Base-by-base conservation (phyloP, 495 filamentous ascomycete species). In the Penicillium cataractarum region DNA sequence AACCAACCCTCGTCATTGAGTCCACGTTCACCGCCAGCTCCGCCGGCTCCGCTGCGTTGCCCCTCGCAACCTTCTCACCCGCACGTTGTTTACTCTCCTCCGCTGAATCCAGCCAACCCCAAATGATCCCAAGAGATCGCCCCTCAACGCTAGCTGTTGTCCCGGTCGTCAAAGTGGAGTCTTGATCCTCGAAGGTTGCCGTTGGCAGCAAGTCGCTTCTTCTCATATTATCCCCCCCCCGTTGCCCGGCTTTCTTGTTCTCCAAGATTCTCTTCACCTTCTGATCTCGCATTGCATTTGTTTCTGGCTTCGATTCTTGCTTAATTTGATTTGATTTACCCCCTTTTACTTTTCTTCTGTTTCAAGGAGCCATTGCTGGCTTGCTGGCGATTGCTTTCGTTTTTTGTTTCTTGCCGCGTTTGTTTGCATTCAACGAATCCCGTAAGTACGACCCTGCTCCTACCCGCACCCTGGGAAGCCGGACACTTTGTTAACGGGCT, bases 11-110 rank as follows among this genome's bases (percentile, higher is more conserved):
- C 52, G 60, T 59, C 52, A 35, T 65, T 46, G 42, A 56, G 46
- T 42, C 56, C 58, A 61, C 44, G 42, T 65, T 71, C 53, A 73
- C 71, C 71, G 66, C 66, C 60, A 66, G 57, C 56, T 55, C 42
- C 60, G 46, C 42, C 32, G 3, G 17, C 51, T 32, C 51, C 51
- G 51, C 51, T 22, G 26, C 61, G 77, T 80, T 80, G 77, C 77
- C 77, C 74, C 64, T 63, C 61, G 73, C 77, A 79, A 80, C 77
- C 61, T 52, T 62, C 32, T 58, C 61, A 55, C 61, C 66, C 68
- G 68, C 71, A 74, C 65, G 55, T 64, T 79, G 77, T 79, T 79
- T 79, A 78, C 74, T 62, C 65, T 62, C 64, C 70, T 63, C 57
- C 50, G 39, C 40, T 48, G 48, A 35, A 60, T 62, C 60, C 70